These are phyloP conservation scores for Pythium monospermum DNA, from an alignment of 352 stramenopile genomes.

Conservation along the genomic window DNA sequence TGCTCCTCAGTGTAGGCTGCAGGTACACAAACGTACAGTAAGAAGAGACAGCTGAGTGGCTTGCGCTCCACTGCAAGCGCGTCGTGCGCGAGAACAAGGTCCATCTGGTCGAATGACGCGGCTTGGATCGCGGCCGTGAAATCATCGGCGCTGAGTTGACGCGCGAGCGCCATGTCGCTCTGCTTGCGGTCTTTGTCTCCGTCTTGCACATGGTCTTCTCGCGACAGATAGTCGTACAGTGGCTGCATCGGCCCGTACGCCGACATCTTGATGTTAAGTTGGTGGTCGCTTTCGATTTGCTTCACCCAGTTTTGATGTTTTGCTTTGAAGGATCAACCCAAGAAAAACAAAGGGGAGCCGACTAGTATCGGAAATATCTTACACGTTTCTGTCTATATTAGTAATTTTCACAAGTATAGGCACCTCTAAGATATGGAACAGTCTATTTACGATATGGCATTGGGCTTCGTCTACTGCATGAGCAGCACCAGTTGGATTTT, in stretches of 20 bases:
- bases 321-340: slow-evolving; percentile 9
- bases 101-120: slow-evolving; percentile 55
- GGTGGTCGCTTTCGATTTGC: not conserved
- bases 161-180: slow-evolving; percentile 37
- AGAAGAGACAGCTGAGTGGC: slow-evolving; percentile 33
- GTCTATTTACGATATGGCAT: not conserved
- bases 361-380: too few species aligned
- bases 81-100: slow-evolving; percentile 48
- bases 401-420: too few species aligned
- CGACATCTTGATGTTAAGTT: not conserved
- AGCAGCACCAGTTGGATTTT: slow-evolving; percentile 76
- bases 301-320: too few species aligned
- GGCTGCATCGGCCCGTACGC: slow-evolving; percentile 50
- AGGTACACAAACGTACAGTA: slow-evolving; percentile 64
- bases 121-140: slow-evolving; percentile 34
- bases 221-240: slow-evolving; percentile 37
- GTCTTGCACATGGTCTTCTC: slow-evolving; percentile 30
- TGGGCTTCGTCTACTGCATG: slow-evolving; percentile 46
- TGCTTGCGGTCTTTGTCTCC: slow-evolving; percentile 41
- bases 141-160: slow-evolving; percentile 40
- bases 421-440: slow-evolving; percentile 14
- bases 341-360: too few species aligned
- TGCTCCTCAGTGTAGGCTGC: too few species aligned
- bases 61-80: slow-evolving; percentile 45
- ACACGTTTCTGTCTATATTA: too few species aligned